These are phyloP conservation scores for Scolecobasidium constrictum DNA, from an alignment of 2,329 filamentous ascomycete species.

Conservation along the genomic window DNA sequence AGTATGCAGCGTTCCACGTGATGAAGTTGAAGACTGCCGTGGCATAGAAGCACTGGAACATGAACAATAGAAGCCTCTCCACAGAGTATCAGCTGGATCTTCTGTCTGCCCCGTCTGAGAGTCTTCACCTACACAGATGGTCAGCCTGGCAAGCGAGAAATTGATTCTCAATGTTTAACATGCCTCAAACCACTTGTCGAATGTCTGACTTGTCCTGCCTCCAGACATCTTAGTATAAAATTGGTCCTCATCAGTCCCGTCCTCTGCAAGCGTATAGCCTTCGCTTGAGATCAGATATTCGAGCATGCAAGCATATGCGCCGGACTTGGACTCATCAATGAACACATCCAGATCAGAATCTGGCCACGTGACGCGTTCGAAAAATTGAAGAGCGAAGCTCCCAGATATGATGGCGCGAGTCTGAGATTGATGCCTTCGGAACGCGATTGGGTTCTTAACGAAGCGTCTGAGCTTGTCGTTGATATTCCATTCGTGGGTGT, in stretches of 20 bases:
- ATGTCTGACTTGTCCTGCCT: too few species aligned
- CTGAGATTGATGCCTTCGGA: too few species aligned
- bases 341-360: conserved; percentile 10
- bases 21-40: conserved; percentile 9
- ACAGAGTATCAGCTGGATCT: background rate
- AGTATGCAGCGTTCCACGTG: conserved; percentile 12
- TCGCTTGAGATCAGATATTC: conserved; percentile 6
- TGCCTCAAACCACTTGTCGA: too few species aligned
- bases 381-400: too few species aligned
- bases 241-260: too few species aligned
- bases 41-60: background rate
- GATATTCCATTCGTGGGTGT: too few species aligned
- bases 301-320: background rate
- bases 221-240: too few species aligned
- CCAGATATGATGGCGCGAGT: too few species aligned
- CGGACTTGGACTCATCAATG: conserved; percentile 1
- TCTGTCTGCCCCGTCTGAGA: background rate
- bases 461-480: too few species aligned
- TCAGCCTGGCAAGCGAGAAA: too few species aligned
- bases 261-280: conserved; percentile 7
- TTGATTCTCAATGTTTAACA: too few species aligned
- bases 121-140: background rate
- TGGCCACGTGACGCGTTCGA: conserved; percentile 10
- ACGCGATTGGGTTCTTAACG: too few species aligned
- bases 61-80: background rate